Base-by-base conservation (phyloP, 495 filamentous ascomycete species). In the Astrothelium macrocarpum region DNA sequence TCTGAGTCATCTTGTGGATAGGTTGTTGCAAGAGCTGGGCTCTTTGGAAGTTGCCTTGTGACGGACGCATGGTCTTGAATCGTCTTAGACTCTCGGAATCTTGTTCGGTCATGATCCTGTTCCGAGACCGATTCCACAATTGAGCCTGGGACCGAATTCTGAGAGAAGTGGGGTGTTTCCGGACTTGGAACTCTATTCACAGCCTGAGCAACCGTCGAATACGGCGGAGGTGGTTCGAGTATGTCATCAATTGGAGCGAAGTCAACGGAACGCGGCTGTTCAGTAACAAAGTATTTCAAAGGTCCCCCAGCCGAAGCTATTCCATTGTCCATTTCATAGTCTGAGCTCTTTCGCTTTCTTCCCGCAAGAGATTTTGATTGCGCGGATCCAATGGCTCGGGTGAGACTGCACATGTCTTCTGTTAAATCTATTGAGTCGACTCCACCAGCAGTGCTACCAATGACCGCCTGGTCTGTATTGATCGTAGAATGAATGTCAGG, bases 371-470 rank as follows among this genome's bases (percentile, higher is more conserved):
- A 70, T 2, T 60, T 32, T 3, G 20, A 10, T 46, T 59, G 65
- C 32, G 29, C 62, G 26, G 7, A 29, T 23, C 34, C 3, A 60
- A 12, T 43, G 18, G 16, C 16, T 60, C 12, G 36, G 16, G 42
- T n/a, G 28, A 23, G 20, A 16, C 29, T 11, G 23, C 53, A 59
- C 39, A 62, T 62, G 43, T 83, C 85, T 16, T 80, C 83, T 1
- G 89, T 94, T 43, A 95, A 72, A 68, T 94, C 90, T 62, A 94
- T 80, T 0, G 85, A 76, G 59, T 88, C 86, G 34, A 87, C 77
- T 63, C 72, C 73, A 2, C 56, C 42, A 1, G 20, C 2, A 31
- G 1, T 18, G 32, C 4, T 2, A 43, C 7, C 7, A 25, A 12
- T 31, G 1, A 43, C 31, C 32, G 2, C 45, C 34, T 45, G 45